Evolutionary conservation across 2,329 filamentous ascomycete genomes (phyloP).

Genomic region (Gyromitra esculenta): DNA sequence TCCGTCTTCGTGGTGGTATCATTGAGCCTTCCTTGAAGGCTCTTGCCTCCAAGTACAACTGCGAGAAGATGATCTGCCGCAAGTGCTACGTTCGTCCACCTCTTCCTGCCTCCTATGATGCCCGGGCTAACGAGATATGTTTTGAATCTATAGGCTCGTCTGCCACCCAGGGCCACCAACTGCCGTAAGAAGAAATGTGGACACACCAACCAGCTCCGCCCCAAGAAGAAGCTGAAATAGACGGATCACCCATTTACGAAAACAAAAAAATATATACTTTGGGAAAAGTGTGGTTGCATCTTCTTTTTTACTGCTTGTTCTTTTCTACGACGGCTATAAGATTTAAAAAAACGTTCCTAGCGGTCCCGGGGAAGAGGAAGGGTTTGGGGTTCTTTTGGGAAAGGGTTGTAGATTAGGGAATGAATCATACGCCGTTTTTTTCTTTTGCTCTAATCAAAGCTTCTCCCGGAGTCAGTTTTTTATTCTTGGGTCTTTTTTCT

Average conservation of each 20-base stretch:
- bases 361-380: slow-evolving; percentile 19
- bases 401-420: slow-evolving; percentile 53
- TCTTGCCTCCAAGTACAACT: slow-evolving; percentile 99
- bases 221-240: slow-evolving; percentile 99
- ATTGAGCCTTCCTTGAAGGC: slow-evolving; percentile 99
- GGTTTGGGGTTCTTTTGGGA: slow-evolving; percentile 53
- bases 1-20: slow-evolving; percentile 98
- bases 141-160: slow-evolving; percentile 70
- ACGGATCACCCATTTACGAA: slow-evolving; percentile 62
- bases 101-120: background rate
- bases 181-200: slow-evolving; percentile 99
- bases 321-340: slow-evolving; percentile 34
- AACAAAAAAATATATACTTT: slow-evolving; percentile 33
- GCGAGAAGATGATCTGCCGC: slow-evolving; percentile 99
- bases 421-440: slow-evolving; percentile 49
- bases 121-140: slow-evolving; percentile 19
- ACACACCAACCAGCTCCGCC: slow-evolving; percentile 99
- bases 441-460: slow-evolving; percentile 39
- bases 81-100: slow-evolving; percentile 87
- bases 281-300: slow-evolving; percentile 24
- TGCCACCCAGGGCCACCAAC: slow-evolving; percentile 98
- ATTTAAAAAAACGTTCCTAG: slow-evolving; percentile 23
- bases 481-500: background rate
- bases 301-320: slow-evolving; percentile 45
- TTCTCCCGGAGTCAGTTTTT: slow-evolving; percentile 15